A percentile compares a stretch with the other conserved stretches of the same genome.
Evolutionary conservation across 306 rosid genomes (phyloP).

Genomic region (Lagenaria siceraria): DNA sequence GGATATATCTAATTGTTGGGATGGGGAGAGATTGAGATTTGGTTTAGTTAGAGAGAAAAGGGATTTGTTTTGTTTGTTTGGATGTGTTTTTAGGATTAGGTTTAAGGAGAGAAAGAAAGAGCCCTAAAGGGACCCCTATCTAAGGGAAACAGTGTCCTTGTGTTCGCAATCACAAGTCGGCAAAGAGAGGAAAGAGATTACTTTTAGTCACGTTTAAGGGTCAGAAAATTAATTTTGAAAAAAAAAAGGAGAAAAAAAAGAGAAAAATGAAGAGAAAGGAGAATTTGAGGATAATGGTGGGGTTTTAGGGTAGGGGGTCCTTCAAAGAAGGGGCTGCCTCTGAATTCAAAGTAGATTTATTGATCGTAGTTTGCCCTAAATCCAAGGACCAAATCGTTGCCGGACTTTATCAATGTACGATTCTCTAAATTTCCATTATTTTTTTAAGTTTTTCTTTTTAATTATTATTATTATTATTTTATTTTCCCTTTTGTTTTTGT

Average conservation of each 20-base stretch:
- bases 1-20: no score
- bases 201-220: conserved; percentile 18
- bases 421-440: conserved; percentile 11
- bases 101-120: not conserved
- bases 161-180: conserved; percentile 15
- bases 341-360: conserved; percentile 49
- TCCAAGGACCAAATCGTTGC: conserved; percentile 38
- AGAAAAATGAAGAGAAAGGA: not conserved
- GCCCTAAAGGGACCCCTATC: not conserved
- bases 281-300: not conserved
- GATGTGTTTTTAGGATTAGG: not conserved
- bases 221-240: not conserved
- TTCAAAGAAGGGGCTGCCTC: conserved; percentile 6
- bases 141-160: conserved; percentile 3
- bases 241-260: not conserved
- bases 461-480: no score
- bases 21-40: not conserved
- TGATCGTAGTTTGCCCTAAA: conserved; percentile 27
- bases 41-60: not conserved
- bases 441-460: conserved; percentile 25
- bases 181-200: conserved; percentile 19
- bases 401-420: conserved; percentile 53
- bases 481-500: conserved; percentile 8
- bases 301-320: conserved; percentile 24
- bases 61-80: not conserved